Evolutionary conservation across 2,329 filamentous ascomycete species (phyloP), one percentile per base, ranked within the genome.

Genomic region (Cercospora canescens): DNA sequence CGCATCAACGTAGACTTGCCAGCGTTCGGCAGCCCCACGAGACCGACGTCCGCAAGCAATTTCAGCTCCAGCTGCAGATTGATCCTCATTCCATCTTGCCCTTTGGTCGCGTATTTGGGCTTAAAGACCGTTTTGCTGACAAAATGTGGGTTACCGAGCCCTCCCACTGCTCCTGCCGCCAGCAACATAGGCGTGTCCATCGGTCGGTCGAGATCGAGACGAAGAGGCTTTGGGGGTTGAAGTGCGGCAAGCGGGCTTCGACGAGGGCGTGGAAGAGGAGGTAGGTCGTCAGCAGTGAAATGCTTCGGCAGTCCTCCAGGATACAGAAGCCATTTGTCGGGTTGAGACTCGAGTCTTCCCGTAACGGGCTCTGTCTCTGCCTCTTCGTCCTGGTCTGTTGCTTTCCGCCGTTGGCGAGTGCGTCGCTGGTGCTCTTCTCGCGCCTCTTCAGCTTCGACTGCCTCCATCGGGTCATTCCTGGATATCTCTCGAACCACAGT

Each of bases 11-110:
- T 98, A 76, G 92, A 96, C 80, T 99, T 99, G 8, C 95, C 95
- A 4, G 94, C 95, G 77, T 99, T 99, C 1, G 95, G 95, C 16
- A 98, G 86, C 0, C 95, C 95, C 16, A 99, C 95, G 2, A 99
- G 85, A 0, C 95, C 95, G 7, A 99, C 91, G 79, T 99, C 95
- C 5, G 95, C 95, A 45, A 99, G 88, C 9, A 99, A 86, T 83
- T 97, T 98, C 68, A 99, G 86, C 78, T 99, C 95, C 14, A 99
- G 86, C 76, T 96, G 89, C 37, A 99, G 81, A 56, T 89, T 88
- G 74, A 99, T 83, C 41, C 87, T 89, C 73, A 95, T 88, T 39
- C 92, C 91, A 12, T 86, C 84, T 71, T 96, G 92, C 48, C 95
- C 95, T 71, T 89, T 91, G 1, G 93, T 97, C 6, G 94, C 95